Evolutionary conservation across 1,284 basidiomycete genomes (phyloP).

Genomic region (Inonotus hispidus): DNA sequence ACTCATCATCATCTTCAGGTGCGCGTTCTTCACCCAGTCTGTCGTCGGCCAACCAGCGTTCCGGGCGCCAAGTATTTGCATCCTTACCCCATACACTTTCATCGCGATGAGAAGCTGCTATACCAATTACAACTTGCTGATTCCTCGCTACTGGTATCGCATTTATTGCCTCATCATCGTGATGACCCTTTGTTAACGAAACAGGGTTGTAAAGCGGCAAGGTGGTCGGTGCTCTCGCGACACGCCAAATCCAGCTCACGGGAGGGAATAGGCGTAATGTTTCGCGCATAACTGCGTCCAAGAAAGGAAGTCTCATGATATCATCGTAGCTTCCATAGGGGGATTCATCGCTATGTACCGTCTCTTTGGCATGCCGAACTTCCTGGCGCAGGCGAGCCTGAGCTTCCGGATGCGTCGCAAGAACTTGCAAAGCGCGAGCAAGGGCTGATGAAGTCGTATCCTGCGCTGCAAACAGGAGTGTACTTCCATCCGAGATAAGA

Average conservation of each 20-base stretch:
- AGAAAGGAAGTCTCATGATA: slow-evolving; percentile 29
- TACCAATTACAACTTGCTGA: slow-evolving; percentile 24
- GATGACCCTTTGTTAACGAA: background rate
- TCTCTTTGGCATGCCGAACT: slow-evolving; percentile 26
- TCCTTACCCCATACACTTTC: slow-evolving; percentile 28
- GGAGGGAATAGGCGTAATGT: slow-evolving; percentile 23
- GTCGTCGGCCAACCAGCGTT: slow-evolving; percentile 25
- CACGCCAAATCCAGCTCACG: slow-evolving; percentile 19
- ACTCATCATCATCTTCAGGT: background rate
- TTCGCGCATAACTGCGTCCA: slow-evolving; percentile 30
- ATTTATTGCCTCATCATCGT: background rate
- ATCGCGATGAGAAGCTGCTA: slow-evolving; percentile 27
- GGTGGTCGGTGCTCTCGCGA: slow-evolving; percentile 12
- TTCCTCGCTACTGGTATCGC: slow-evolving; percentile 11
- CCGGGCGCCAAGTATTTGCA: slow-evolving; percentile 29
- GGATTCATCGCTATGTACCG: background rate
- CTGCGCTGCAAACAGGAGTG: slow-evolving; percentile 29
- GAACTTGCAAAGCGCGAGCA: slow-evolving; percentile 33
- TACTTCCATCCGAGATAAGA: slow-evolving; percentile 17
- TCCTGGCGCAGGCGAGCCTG: slow-evolving; percentile 37
- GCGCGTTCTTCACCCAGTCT: background rate
- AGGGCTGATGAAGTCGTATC: slow-evolving; percentile 37
- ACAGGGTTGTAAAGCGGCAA: slow-evolving; percentile 12
- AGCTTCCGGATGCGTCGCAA: slow-evolving; percentile 32
- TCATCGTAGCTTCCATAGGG: slow-evolving; percentile 22